These are phyloP conservation scores for Schoenoplectus triqueter DNA, from an alignment of 202 grass and related monocot species.

Conservation along the genomic window DNA sequence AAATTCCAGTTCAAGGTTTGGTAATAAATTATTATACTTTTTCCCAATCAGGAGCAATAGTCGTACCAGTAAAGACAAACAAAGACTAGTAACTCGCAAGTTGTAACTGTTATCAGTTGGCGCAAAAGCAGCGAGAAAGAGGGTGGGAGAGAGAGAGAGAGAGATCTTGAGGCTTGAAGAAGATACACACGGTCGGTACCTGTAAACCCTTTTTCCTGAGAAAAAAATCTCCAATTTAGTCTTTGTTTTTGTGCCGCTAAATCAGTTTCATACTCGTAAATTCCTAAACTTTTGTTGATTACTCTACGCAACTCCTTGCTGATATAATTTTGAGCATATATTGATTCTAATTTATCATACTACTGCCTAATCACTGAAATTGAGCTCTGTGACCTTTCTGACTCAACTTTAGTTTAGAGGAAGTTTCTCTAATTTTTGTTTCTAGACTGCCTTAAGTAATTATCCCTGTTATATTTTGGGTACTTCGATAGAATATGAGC, in stretches of 20 bases:
- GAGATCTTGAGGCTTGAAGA: not conserved
- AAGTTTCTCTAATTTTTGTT: not conserved
- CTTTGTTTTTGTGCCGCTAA: not conserved
- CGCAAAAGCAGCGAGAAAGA: not conserved
- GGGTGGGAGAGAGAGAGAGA: not conserved
- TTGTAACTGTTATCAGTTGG: not conserved
- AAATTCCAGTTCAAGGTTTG: not conserved
- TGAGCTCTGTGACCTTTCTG: constrained; percentile 2
- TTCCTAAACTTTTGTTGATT: not conserved
- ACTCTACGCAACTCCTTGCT: not conserved
- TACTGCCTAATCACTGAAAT: constrained; percentile 23
- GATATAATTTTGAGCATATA: not conserved
- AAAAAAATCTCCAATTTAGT: not conserved
- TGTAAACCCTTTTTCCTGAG: not conserved
- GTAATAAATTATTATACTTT: not conserved
- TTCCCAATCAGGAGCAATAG: not conserved
- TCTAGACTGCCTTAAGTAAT: not conserved
- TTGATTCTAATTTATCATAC: not conserved
- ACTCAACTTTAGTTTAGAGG: not conserved
- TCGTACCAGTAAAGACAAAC: not conserved
- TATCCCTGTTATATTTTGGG: constrained; percentile 25
- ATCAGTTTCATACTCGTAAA: not conserved
- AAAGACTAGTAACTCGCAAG: not conserved
- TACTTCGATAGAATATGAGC: constrained; percentile 68
- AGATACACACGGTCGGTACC: not conserved